Base-by-base conservation (phyloP, 805 yeast genomes). In the Barnettozyma salicaria region DNA sequence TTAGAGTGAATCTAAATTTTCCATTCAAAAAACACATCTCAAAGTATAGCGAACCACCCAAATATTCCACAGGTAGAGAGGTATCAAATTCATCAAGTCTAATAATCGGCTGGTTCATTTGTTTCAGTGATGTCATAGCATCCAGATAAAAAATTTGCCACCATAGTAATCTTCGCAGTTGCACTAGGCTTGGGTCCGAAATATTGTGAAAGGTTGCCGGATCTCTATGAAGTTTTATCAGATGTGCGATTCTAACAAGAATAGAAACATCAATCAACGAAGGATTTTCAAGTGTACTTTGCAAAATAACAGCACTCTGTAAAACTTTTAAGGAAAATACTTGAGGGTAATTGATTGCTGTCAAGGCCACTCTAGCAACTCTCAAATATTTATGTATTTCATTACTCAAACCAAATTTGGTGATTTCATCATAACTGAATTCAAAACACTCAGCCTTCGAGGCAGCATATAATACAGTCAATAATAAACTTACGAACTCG, bases 61-160 rank as follows among this genome's bases (percentile, higher is more conserved):
- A 62, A 27, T 63, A 55, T 36, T 63, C 80, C 23, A 64, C 68
- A 0, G 81, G 80, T 45, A 73, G 53, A n/a, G 70, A 58, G 0
- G 78, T 78, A 45, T 76, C 78, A 51, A 70, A 72, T 47, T 75
- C 80, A 36, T 67, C 72, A 26, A 63, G 56, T 39, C 61, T 59
- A 41, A 78, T 72, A 23, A 72, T 63, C 1, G 82, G 83, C 0
- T 76, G 68, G 22, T 73, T 53, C 50, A 76, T 67, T 33, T 71
- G 71, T 43, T 76, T 74, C 40, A 74, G 68, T 26, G 80, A 68
- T 7, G 77, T 71, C 41, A 73, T 62, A 4, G 74, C 67, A 52
- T 78, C 85, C 42, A 78, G 55, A 19, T 74, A 73, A 43, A 76
- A 75, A 7, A 78, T 72, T 26, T 75, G 77, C 82, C 82, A 78